Conservation (phyloP, 176 grass and related monocot species). For the Paspalum notatum region DNA sequence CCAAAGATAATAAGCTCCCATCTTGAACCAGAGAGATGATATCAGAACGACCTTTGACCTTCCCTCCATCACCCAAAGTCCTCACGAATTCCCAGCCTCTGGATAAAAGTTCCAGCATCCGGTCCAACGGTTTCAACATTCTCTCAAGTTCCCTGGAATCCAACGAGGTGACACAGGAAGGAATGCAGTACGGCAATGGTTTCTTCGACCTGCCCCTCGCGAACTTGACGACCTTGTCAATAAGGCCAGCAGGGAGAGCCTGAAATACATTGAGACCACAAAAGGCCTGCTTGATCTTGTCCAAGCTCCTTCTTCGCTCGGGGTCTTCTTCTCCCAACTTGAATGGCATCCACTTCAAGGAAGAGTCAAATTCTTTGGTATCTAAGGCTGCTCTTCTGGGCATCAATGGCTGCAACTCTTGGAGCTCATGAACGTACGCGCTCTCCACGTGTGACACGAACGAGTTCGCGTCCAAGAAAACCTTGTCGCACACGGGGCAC, state of each 20-base stretch:
- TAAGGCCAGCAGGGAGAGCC: constrained; percentile 16
- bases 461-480: neutral
- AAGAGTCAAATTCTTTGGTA: neutral
- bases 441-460: neutral
- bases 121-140: neutral
- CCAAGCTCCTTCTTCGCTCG: neutral
- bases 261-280: neutral
- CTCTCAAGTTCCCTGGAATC: constrained; percentile 15
- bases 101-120: neutral
- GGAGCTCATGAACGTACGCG: neutral
- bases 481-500: constrained; percentile 32
- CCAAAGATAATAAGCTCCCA: neutral
- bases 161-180: constrained; percentile 10
- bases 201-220: constrained; percentile 13
- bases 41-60: neutral
- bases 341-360: neutral
- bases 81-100: neutral
- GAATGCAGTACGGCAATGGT: constrained; percentile 31
- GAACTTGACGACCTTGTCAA: constrained; percentile 15
- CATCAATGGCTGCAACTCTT: neutral
- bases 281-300: neutral
- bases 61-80: neutral
- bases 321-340: neutral
- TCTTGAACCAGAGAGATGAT: constrained; percentile 25
- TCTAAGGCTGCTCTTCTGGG: neutral